Evolutionary conservation across 2,329 filamentous ascomycete species (phyloP).

Genomic region (Eurotiales sp.): DNA sequence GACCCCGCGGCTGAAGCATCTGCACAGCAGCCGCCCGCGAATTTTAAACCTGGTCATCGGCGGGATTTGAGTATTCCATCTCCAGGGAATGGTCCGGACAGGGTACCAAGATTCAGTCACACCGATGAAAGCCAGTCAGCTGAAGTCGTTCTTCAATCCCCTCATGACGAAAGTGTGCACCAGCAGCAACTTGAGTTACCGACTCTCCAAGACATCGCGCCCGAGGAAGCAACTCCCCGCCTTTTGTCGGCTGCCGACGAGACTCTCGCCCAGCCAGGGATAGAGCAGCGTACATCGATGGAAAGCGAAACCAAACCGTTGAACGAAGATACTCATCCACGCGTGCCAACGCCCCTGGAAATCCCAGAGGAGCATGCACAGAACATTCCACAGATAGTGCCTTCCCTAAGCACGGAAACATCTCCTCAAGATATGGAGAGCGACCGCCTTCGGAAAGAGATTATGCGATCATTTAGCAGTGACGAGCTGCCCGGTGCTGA

Average conservation of each 20-base stretch:
- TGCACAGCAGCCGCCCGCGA: slow-evolving; percentile 21
- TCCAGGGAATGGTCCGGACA: slow-evolving; percentile 59
- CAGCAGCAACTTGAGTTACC: neutral
- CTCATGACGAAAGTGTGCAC: neutral
- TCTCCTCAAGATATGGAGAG: slow-evolving; percentile 39
- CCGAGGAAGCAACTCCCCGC: slow-evolving; percentile 15
- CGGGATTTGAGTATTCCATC: slow-evolving; percentile 58
- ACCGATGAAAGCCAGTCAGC: slow-evolving; percentile 41
- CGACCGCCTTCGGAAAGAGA: slow-evolving; percentile 45
- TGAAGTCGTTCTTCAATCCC: slow-evolving; percentile 34
- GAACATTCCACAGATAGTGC: slow-evolving; percentile 31
- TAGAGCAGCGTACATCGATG: neutral
- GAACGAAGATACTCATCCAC: slow-evolving; percentile 5
- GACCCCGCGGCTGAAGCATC: slow-evolving; percentile 40
- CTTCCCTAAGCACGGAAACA: slow-evolving; percentile 30
- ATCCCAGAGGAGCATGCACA: slow-evolving; percentile 23
- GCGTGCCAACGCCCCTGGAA: slow-evolving; percentile 32
- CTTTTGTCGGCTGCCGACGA: slow-evolving; percentile 8
- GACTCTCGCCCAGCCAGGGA: neutral
- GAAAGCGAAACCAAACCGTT: neutral
- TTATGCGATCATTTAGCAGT: slow-evolving; percentile 46
- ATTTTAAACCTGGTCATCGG: slow-evolving; percentile 52
- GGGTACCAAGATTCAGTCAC: slow-evolving; percentile 51
- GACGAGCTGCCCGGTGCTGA: slow-evolving; percentile 16
- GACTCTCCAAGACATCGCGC: neutral